Evolutionary conservation across 1,139 yeast genomes (phyloP), one percentile per base, ranked within the genome.

Genomic region (Hanseniaspora gamundiae): DNA sequence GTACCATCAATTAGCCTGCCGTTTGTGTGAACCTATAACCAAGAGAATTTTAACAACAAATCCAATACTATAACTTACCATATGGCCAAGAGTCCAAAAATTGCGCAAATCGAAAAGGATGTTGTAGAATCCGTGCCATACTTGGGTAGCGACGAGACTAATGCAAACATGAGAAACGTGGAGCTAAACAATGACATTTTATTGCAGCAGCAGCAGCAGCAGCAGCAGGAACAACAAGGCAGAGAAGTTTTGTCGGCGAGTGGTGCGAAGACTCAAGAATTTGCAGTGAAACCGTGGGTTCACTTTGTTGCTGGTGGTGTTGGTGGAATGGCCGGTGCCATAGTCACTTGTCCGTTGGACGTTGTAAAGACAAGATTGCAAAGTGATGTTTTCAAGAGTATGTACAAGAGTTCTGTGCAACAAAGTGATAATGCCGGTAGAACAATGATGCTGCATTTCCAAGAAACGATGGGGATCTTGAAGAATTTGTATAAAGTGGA

Each of bases 281-380:
- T 28, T 2, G 51, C 52, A 19, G 76, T 80, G 2, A 76, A 74
- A 52, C 94, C 94, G 45, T 88, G 96, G 95, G 86, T 88, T 7
- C 96, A 88, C 64, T 91, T 88, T 59, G 84, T 88, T n/a, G 96
- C 98, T n/a, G 98, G 98, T 36, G 98, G 97, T 35, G 56, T 84
- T 24, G 98, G 97, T 31, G 99, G 98, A 10, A 91, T 91, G 95
- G 85, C 93, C 17, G 99, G 98, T 16, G 95, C 98, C 1, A 66
- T 88, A 2, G 80, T 80, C 45, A 93, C 98, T 0, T 82, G 95
- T 54, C 99, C 99, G 0, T 73, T 93, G 49, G 99, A 93, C 64
- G 95, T 93, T 44, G 95, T 93, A 41, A 93, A 93, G 59, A 93
- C 99, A 0, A 73, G 99, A 54, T 68, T 93, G 46, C 99, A 93